A percentile compares a stretch with the other conserved stretches of the same genome.
Conservation (phyloP, 2,329 filamentous ascomycete species). For the Colletotrichum australisinense region DNA sequence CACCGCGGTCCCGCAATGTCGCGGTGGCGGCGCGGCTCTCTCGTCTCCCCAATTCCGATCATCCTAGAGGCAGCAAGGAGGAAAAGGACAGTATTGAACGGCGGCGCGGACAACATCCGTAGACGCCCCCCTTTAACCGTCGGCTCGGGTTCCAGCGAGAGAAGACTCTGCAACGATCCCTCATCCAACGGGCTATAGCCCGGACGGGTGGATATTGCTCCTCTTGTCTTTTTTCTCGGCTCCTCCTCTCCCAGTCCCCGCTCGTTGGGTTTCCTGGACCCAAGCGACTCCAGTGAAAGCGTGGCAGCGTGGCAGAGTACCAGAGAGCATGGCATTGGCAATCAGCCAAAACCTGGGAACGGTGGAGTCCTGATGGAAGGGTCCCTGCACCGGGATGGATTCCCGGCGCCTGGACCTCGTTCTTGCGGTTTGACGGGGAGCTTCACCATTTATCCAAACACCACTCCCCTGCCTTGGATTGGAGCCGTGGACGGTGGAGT, state of each 20-base stretch:
- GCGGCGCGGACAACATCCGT: background rate
- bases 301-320: background rate
- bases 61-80: background rate
- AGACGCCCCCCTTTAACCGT: background rate
- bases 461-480: background rate
- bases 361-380: background rate
- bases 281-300: background rate
- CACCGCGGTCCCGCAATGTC: slow-evolving; percentile 9
- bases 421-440: background rate
- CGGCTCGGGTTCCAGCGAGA: background rate
- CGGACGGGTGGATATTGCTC: background rate
- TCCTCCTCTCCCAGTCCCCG: background rate
- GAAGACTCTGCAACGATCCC: background rate
- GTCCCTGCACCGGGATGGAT: slow-evolving; percentile 18
- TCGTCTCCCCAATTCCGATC: background rate
- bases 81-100: background rate
- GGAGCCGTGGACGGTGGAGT: too few relatives aligned
- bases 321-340: background rate
- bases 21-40: slow-evolving; percentile 20
- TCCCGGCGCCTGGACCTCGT: slow-evolving; percentile 23
- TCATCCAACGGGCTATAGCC: background rate
- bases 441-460: background rate
- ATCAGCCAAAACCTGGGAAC: background rate
- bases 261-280: slow-evolving; percentile 2
- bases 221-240: too few relatives aligned